These are phyloP conservation scores for Pisolithus tinctorius DNA, from an alignment of 768 basidiomycete species.

Conservation along the genomic window DNA sequence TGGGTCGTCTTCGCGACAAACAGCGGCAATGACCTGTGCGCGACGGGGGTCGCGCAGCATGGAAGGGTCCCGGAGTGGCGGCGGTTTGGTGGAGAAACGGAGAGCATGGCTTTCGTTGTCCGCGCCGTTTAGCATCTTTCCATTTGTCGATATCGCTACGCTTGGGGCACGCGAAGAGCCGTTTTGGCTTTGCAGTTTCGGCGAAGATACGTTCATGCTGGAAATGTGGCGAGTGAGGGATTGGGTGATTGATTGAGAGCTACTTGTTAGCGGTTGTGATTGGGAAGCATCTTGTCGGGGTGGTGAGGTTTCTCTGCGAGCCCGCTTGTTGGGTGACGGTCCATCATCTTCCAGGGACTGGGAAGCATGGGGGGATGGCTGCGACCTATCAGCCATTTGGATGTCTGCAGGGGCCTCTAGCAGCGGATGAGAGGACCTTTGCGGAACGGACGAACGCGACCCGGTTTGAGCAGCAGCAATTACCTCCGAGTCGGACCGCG, in stretches of 20 bases:
- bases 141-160: conserved; percentile 35
- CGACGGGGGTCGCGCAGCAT: conserved; percentile 48
- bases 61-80: conserved; percentile 47
- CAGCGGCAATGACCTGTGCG: conserved; percentile 55
- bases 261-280: conserved; percentile 8
- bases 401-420: conserved; percentile 38
- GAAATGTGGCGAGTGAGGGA: conserved; percentile 26
- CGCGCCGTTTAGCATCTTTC: conserved; percentile 33
- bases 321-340: conserved; percentile 67
- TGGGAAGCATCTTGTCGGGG: conserved; percentile 28
- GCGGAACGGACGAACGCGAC: conserved; percentile 2
- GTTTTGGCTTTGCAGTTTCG: conserved; percentile 33
- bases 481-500: conserved; percentile 63
- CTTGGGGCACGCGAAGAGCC: conserved; percentile 44
- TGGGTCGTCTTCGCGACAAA: conserved; percentile 68
- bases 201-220: conserved; percentile 25
- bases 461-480: conserved; percentile 13
- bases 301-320: conserved; percentile 47
- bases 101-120: conserved; percentile 41
- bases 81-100: conserved; percentile 66
- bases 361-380: conserved; percentile 45
- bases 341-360: conserved; percentile 51
- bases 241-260: conserved; percentile 9
- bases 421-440: conserved; percentile 17
- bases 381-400: conserved; percentile 39